A percentile compares a stretch with the other conserved stretches of the same genome.
Conservation (phyloP, 2,329 filamentous ascomycete genomes). For the Esteya vermicola region DNA sequence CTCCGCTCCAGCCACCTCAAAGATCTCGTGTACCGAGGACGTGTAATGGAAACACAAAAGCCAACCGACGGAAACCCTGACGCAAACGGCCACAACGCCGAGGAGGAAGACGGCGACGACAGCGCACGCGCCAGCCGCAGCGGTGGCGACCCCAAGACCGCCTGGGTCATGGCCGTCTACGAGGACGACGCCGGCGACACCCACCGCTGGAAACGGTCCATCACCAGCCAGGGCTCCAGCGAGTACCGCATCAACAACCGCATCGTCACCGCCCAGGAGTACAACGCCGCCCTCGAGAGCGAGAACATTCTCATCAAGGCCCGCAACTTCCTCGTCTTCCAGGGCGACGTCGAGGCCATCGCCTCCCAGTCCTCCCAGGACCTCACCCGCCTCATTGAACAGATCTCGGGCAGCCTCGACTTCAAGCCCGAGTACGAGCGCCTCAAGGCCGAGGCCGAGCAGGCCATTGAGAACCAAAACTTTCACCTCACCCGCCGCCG, state of each 20-base stretch:
- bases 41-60: constrained; percentile 80
- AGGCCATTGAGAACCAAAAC: constrained; percentile 75
- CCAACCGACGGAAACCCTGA: constrained; percentile 59
- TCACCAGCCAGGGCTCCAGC: constrained; percentile 76
- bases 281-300: constrained; percentile 80
- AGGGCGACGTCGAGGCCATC: constrained; percentile 94
- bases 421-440: constrained; percentile 89
- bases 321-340: constrained; percentile 94
- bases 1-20: constrained; percentile 85
- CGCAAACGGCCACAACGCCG: constrained; percentile 46
- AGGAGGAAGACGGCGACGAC: constrained; percentile 43
- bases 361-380: constrained; percentile 91
- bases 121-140: constrained; percentile 52
- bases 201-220: constrained; percentile 89
- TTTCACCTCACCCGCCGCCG: constrained; percentile 80
- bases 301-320: constrained; percentile 98
- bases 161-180: constrained; percentile 99
- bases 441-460: constrained; percentile 73
- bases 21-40: constrained; percentile 90
- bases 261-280: constrained; percentile 74
- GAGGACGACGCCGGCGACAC: constrained; percentile 93
- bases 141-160: constrained; percentile 83
- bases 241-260: constrained; percentile 96
- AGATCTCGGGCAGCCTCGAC: constrained; percentile 92
- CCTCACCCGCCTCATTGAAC: constrained; percentile 84